Conservation (phyloP, 1,284 basidiomycete genomes). For the Fomitopsis pinicola region DNA sequence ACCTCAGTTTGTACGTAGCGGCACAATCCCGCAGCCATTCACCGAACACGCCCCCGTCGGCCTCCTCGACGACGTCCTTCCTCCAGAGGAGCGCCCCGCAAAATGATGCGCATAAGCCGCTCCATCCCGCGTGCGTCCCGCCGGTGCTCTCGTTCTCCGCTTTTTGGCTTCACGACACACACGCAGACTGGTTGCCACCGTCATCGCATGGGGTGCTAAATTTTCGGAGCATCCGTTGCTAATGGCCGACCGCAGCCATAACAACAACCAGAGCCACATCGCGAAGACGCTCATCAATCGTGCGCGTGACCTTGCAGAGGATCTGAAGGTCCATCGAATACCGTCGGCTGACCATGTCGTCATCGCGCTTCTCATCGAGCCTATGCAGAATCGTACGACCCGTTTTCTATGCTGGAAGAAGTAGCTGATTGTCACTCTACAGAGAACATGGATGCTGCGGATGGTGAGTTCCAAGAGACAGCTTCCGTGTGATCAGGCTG, state of each 20-base stretch:
- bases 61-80: not conserved
- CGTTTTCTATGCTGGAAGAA: constrained; percentile 7
- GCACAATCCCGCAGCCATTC: constrained; percentile 20
- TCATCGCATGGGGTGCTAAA: constrained; percentile 91
- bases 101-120: constrained; percentile 14
- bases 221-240: constrained; percentile 87
- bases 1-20: constrained; percentile 39
- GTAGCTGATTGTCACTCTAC: constrained; percentile 6
- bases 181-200: constrained; percentile 65
- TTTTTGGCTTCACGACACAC: not conserved
- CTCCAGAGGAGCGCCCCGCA: constrained; percentile 10
- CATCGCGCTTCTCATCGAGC: constrained; percentile 71
- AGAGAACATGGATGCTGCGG: constrained; percentile 68
- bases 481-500: no score
- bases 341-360: constrained; percentile 80
- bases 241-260: constrained; percentile 69
- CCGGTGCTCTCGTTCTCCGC: not conserved
- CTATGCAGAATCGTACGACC: constrained; percentile 75
- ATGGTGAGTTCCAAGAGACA: constrained; percentile 33
- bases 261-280: constrained; percentile 68
- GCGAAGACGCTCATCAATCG: constrained; percentile 76
- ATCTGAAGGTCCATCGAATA: constrained; percentile 77
- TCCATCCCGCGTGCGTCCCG: constrained; percentile 21
- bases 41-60: constrained; percentile 2
- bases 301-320: constrained; percentile 80